Conservation (phyloP, 768 basidiomycete species). For the Lentinula sp. region DNA sequence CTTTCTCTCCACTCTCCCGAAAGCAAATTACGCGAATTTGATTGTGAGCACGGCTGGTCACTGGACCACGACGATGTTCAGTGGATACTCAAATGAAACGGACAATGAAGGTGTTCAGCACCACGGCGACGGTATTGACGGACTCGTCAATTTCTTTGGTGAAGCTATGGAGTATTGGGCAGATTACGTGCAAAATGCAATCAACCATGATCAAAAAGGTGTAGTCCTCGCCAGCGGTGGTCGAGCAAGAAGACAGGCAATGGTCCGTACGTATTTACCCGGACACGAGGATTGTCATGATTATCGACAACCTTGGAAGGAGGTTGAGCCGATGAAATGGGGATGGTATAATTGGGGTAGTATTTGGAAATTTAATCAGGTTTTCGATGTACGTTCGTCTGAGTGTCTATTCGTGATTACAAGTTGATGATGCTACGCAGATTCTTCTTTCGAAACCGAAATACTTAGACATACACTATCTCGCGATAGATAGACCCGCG, state of each 20-base stretch:
- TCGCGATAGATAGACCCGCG: conserved; percentile 56
- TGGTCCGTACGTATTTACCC: not conserved
- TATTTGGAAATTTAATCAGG: conserved; percentile 50
- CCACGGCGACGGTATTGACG: conserved; percentile 36
- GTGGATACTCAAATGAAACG: conserved; percentile 28
- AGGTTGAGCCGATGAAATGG: conserved; percentile 34
- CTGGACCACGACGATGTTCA: conserved; percentile 58
- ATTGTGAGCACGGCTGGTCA: conserved; percentile 62
- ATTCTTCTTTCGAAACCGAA: conserved; percentile 30
- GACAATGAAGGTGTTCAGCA: conserved; percentile 12
- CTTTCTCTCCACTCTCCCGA: conserved; percentile 41
- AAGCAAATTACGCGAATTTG: conserved; percentile 53
- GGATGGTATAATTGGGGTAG: conserved; percentile 63
- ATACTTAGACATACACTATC: conserved; percentile 52
- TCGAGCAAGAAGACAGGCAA: not conserved
- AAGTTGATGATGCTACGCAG: conserved; percentile 19
- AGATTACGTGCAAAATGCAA: conserved; percentile 36
- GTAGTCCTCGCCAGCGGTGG: not conserved
- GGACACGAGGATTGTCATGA: conserved; percentile 1
- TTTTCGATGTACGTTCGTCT: conserved; percentile 36
- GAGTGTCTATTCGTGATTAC: conserved; percentile 1
- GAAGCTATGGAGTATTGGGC: conserved; percentile 56
- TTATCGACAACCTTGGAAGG: conserved; percentile 33
- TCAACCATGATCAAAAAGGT: conserved; percentile 26
- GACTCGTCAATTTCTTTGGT: conserved; percentile 51